These are phyloP conservation scores for Skeletonema costatum DNA, from an alignment of 108 stramenopile genomes.

Conservation along the genomic window DNA sequence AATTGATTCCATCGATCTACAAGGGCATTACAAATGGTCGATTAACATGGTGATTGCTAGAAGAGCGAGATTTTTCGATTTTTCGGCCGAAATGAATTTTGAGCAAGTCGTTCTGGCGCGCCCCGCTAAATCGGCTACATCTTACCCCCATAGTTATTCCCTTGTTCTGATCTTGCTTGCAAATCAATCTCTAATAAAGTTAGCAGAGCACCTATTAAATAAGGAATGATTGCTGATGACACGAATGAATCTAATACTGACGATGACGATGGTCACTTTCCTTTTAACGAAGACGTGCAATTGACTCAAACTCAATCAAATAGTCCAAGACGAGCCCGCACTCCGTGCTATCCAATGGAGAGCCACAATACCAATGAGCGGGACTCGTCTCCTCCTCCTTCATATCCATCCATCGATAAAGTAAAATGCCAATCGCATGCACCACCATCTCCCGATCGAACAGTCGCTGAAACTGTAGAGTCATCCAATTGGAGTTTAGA, in stretches of 20 bases:
- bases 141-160: no score
- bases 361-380: neutral
- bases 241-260: neutral
- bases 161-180: no score
- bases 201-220: neutral
- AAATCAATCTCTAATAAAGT: neutral
- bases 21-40: no score
- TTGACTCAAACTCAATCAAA: neutral
- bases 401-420: neutral
- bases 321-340: neutral
- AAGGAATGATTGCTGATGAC: neutral
- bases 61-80: no score
- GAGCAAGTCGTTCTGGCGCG: no score
- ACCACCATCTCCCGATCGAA: neutral
- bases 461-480: constrained; percentile 17
- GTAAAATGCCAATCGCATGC: neutral
- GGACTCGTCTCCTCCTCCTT: neutral
- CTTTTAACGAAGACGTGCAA: neutral
- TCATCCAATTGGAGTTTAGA: constrained; percentile 10
- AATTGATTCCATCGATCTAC: no score
- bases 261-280: neutral
- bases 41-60: no score
- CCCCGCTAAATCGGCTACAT: no score
- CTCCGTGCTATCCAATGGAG: neutral
- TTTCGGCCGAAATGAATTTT: no score